Evolutionary conservation across 129 eudicot species (phyloP), one percentile per base, ranked within the genome.

Genomic region (Escallonia rubra): DNA sequence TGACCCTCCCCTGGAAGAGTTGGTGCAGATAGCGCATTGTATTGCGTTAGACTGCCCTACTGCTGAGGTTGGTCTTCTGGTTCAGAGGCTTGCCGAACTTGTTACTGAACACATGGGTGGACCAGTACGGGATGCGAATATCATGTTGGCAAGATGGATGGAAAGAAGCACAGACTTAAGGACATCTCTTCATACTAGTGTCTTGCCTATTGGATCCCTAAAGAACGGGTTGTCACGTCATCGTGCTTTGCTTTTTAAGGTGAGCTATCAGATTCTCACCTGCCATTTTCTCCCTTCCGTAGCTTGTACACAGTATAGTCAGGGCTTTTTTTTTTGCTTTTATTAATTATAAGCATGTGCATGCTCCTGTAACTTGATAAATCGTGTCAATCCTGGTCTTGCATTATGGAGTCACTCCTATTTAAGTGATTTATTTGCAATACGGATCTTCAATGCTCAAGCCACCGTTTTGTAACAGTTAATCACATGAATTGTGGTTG

Each of bases 181-280:
- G 73, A 86, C 90, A 43, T 94, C 97, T 72, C 86, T 87, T 51
- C 95, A 94, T 64, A 89, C 99, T 38, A 70, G 82, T 75, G 88
- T 94, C 64, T 89, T 86, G 54, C 99, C 99, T 47, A 80, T 94
- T 66, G 96, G 99, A 65, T 84, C 99, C 52, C 70, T 94, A 52
- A 83, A 78, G 76, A 71, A 89, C 76, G 99, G 99, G 49, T 68
- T 94, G 63, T 86, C 81, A 61, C 95, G 99, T 8, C 99, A 94
- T 73, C 96, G 99, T 69, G 99, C 99, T 65, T 81, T 94, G 81
- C 99, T 94, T 67, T 94, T 94, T 34, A 94, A 94, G 99, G 99
- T 85, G 54, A 78, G 76, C 67, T 67, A 54, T 52, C 16, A 49
- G 65, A 34, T 65, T 71, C 41, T 42, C 43, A 61, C 45, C 67